Base-by-base conservation (phyloP, 768 basidiomycete genomes). In the Boletus eberwhitei region DNA sequence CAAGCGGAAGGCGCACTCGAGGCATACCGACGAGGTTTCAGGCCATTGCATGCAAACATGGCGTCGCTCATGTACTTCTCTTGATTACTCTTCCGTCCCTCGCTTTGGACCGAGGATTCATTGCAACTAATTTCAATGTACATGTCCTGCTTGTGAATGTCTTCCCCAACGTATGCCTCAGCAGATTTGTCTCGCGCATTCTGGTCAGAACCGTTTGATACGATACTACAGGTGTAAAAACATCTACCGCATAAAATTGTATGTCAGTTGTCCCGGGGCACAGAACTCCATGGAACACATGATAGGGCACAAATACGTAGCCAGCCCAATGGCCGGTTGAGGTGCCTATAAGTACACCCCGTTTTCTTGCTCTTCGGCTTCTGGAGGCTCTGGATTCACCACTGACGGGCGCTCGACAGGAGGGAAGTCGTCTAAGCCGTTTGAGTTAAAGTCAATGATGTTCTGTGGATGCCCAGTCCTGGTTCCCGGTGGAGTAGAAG, bases 41-140 rank as follows among this genome's bases (percentile, higher is more conserved):
- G 74, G 65, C 82, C 81, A 0, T 67, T 87, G 13, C 78, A 89
- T 61, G 51, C 59, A 3, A 77, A 74, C 35, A 82, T 82, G 73
- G 68, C 74, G 1, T 67, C 66, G 1, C 56, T 77, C 40, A 87
- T 87, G 85, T 86, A 85, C 56, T 86, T 85, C 57, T 83, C 81
- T 35, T 71, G 35, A 73, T 41, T 11, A 11, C 29, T 32, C 40
- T 24, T 52, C 17, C 16, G 11, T 35, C 21, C n/a, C 29, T 38
- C n/a, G 17, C 16, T 6, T 17, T 12, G 22, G n/a, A 26, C 26
- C 9, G 1, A 43, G 38, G 48, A 46, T 19, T 40, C 36, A 31
- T 19, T 24, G 35, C 47, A 50, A 22, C 45, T 26, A 22, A 16
- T 50, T 36, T 45, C 26, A 24, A 17, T 21, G 36, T 39, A 17